Base-by-base conservation (phyloP, 306 rosid genomes). In the Sophora flavescens region DNA sequence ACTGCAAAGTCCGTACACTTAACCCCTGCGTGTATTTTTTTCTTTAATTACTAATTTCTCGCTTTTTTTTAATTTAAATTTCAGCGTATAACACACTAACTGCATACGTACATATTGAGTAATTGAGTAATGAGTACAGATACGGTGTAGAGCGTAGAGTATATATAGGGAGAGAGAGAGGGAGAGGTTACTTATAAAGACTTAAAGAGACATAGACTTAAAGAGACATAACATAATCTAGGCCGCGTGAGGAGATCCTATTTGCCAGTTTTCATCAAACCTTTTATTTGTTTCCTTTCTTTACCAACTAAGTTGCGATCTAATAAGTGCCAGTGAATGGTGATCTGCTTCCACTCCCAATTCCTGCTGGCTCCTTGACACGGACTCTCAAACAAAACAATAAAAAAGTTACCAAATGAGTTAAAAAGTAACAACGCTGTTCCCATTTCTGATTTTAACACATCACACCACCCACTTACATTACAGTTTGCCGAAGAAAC, bases 191-290 rank as follows among this genome's bases (percentile, higher is more conserved):
- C 15, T 44, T 9, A 35, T 16, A 5, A 63, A n/a, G n/a, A n/a
- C n/a, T n/a, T n/a, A n/a, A n/a, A n/a, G n/a, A n/a, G n/a, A n/a
- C n/a, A n/a, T n/a, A n/a, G n/a, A n/a, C n/a, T n/a, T n/a, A n/a
- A n/a, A 35, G 3, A 68, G 9, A 73, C 66, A 74, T 22, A n/a
- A n/a, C n/a, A n/a, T n/a, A 51, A 54, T 74, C 62, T 77, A 57
- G 68, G 82, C 85, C 83, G 86, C 81, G 84, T 83, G 84, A 70
- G 84, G 64, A 79, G 86, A 80, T 85, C 83, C 76, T 68, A 76
- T 58, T 71, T 78, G 62, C 63, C 42, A 32, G 52, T 64, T 75
- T 75, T 6, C 33, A 41, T 38, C 57, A 48, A 3, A 57, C 38
- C 42, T 63, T 63, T n/a, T 6, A 59, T 0, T 14, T 22, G 33